phyloP scores from a whole-genome alignment of 305 asterid genomes.

The Withania somnifera region DNA sequence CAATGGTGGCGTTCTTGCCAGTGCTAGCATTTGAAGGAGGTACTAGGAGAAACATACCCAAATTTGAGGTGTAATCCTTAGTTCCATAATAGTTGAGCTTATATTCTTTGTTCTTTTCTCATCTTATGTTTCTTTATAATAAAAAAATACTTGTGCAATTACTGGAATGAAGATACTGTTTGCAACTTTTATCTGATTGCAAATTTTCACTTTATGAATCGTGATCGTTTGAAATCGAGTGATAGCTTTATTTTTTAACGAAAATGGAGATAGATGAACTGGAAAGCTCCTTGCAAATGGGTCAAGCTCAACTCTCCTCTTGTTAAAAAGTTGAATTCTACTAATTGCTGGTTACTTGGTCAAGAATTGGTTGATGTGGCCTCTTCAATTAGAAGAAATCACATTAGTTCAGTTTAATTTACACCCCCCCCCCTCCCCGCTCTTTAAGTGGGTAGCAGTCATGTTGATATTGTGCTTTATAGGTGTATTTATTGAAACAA shows the following conservation, averaged over 20 bases:
- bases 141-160: background rate
- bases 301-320: background rate
- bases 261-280: background rate
- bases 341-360: slow-evolving; percentile 1
- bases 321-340: background rate
- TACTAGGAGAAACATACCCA: slow-evolving; percentile 90
- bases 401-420: background rate
- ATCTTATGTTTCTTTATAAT: background rate
- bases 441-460: background rate
- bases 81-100: background rate
- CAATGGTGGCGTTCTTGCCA: slow-evolving; percentile 69
- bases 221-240: background rate
- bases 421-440: background rate
- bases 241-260: background rate
- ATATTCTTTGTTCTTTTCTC: background rate
- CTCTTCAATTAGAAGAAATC: background rate
- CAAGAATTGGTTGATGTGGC: background rate
- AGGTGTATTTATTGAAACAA: background rate
- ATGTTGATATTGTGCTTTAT: background rate
- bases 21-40: slow-evolving; percentile 98
- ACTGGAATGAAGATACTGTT: background rate
- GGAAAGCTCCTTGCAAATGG: background rate
- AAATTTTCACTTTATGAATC: background rate
- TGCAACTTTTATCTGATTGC: background rate
- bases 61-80: slow-evolving; percentile 51